Percentiles rank a stretch among this genome's conserved stretches.
phyloP scores from a whole-genome alignment of 2,329 filamentous ascomycete genomes.

The Alternaria dauci region DNA sequence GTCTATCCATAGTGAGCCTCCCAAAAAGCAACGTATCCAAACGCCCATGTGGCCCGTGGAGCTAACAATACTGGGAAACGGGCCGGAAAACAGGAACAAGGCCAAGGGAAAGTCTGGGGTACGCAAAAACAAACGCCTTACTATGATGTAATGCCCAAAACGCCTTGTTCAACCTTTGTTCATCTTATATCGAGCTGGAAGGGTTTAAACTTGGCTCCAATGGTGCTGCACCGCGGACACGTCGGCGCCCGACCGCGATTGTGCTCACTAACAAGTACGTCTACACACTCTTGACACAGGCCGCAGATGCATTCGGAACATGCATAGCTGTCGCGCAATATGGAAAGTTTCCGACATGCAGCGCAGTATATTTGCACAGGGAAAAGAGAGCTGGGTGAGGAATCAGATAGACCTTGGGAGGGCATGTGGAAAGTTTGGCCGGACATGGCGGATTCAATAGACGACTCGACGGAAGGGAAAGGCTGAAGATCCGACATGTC shows the following conservation, averaged over 20 bases:
- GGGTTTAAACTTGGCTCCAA: conserved; percentile 82
- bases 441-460: conserved; percentile 73
- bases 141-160: conserved; percentile 18
- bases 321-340: conserved; percentile 84
- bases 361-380: conserved; percentile 90
- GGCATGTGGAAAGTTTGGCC: conserved; percentile 70
- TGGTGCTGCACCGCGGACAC: conserved; percentile 80
- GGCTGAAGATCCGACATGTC: conserved; percentile 65
- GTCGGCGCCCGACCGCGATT: conserved; percentile 71
- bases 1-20: conserved; percentile 1
- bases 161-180: conserved; percentile 34
- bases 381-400: conserved; percentile 63
- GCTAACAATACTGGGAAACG: conserved; percentile 22
- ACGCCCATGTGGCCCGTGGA: conserved; percentile 32
- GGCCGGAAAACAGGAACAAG: conserved; percentile 10
- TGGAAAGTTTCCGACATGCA: conserved; percentile 79
- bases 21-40: conserved; percentile 15
- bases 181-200: conserved; percentile 84
- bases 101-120: conserved; percentile 8
- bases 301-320: conserved; percentile 97
- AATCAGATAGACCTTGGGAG: conserved; percentile 62
- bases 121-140: conserved; percentile 21
- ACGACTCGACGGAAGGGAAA: conserved; percentile 89
- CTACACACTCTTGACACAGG: conserved; percentile 86
- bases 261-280: conserved; percentile 78